Evolutionary conservation across 768 basidiomycete genomes (phyloP), one percentile per base, ranked within the genome.

Genomic region (Suillus luteus): DNA sequence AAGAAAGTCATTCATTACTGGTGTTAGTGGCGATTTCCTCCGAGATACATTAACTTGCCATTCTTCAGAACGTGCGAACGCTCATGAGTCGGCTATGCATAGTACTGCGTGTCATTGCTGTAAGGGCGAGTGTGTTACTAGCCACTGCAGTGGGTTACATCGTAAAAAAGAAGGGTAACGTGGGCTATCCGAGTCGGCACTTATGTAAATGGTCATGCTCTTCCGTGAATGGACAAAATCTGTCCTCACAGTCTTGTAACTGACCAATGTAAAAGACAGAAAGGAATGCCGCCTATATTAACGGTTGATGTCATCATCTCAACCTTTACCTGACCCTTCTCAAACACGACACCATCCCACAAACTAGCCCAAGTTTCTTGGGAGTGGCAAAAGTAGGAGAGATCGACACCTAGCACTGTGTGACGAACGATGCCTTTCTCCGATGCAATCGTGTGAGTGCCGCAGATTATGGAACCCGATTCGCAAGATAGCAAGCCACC

Each of bases 381-480:
- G 24, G 63, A 66, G 52, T 70, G 64, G 44, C 64, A 66, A 38
- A 65, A 70, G 31, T 61, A n/a, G 9, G 33, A 66, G 68, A 33
- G 41, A 46, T 52, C 65, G 62, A 51, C 64, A 65, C 15, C 66
- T 58, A 27, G 69, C 40, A 31, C 62, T 57, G 27, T 37, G 17
- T 8, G 38, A 37, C 4, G 10, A 33, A 51, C 22, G 7, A 60
- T 44, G 51, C 62, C 65, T 55, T 41, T 62, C 64, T 64, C 57
- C 52, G 7, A 55, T 19, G 59, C 48, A n/a, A 54, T 62, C 10
- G 46, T 27, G 11, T 72, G 70, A 22, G 44, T 57, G 40, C 70
- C 71, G 48, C 72, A 69, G 19, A 72, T 64, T 15, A 69, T 24
- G 27, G 68, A 70, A 11, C 70, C 72, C 9, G 65, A 61, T 49